Percentiles rank a stretch among this genome's conserved stretches.
These are phyloP conservation scores for Pleurotus tuber-regium DNA, from an alignment of 768 basidiomycete genomes.

Conservation along the genomic window DNA sequence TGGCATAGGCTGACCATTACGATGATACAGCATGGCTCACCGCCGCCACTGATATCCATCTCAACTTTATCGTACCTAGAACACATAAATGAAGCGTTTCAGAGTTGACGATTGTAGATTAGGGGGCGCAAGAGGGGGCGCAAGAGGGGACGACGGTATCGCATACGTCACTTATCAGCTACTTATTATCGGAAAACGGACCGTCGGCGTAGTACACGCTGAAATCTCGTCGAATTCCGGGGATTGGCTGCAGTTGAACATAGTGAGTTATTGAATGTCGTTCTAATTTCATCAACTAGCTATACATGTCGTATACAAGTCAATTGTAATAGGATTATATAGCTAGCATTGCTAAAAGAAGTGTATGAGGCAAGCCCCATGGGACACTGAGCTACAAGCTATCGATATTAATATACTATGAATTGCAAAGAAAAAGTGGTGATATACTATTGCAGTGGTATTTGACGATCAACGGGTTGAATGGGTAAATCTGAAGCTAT, in stretches of 20 bases:
- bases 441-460: background rate
- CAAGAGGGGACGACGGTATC: background rate
- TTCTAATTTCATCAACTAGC: background rate
- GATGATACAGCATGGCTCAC: background rate
- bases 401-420: background rate
- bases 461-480: no score
- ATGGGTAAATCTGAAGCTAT: no score
- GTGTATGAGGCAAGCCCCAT: slow-evolving; percentile 1
- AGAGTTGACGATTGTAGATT: no score
- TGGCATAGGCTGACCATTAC: background rate
- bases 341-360: background rate
- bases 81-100: no score
- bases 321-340: slow-evolving; percentile 8
- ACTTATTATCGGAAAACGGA: background rate
- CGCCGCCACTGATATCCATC: background rate
- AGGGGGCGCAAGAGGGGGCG: background rate
- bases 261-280: background rate
- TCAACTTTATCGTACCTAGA: background rate
- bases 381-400: background rate
- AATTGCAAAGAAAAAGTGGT: background rate
- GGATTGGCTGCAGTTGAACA: background rate
- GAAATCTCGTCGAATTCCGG: slow-evolving; percentile 2
- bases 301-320: background rate
- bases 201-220: slow-evolving; percentile 2
- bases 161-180: no score